Evolutionary conservation across 2,329 filamentous ascomycete species (phyloP).

Genomic region (Neonectria coccinea): DNA sequence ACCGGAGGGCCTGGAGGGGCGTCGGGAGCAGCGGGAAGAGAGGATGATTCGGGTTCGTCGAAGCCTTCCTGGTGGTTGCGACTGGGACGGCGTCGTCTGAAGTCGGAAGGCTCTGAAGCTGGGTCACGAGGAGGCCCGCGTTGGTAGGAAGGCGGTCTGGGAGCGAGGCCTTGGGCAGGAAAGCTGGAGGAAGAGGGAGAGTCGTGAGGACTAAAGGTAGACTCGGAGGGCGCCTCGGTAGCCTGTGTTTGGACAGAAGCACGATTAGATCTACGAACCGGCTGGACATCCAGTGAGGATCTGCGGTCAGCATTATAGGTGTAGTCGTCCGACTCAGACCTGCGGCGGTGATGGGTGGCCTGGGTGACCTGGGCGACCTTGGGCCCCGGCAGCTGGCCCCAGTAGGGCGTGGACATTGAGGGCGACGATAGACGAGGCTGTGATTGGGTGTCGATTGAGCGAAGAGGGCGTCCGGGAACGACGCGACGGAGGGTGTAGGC

Average conservation of each 20-base stretch:
- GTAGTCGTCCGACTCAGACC: slow-evolving; percentile 48
- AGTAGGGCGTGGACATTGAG: slow-evolving; percentile 66
- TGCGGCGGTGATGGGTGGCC: slow-evolving; percentile 51
- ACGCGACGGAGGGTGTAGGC: slow-evolving; percentile 20
- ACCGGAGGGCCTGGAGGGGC: slow-evolving; percentile 69
- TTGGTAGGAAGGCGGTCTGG: slow-evolving; percentile 69
- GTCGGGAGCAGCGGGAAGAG: slow-evolving; percentile 68
- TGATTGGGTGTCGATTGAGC: slow-evolving; percentile 44
- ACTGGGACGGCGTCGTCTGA: slow-evolving; percentile 56
- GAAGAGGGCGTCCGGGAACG: slow-evolving; percentile 18
- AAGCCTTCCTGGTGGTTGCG: slow-evolving; percentile 52
- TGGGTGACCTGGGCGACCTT: slow-evolving; percentile 51
- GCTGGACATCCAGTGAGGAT: slow-evolving; percentile 52
- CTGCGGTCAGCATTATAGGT: slow-evolving; percentile 48
- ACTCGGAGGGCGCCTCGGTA: slow-evolving; percentile 67
- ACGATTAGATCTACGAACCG: slow-evolving; percentile 61
- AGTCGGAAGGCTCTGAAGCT: slow-evolving; percentile 53
- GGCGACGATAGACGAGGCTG: slow-evolving; percentile 38
- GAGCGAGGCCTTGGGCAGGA: slow-evolving; percentile 64
- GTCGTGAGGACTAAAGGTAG: slow-evolving; percentile 68
- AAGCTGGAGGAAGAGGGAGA: slow-evolving; percentile 67
- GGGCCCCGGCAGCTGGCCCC: slow-evolving; percentile 67
- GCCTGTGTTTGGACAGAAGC: slow-evolving; percentile 67
- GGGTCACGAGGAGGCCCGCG: slow-evolving; percentile 58
- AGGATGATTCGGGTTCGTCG: slow-evolving; percentile 51